Evolutionary conservation across 192 early-diverging fungal species (phyloP).

Genomic region (Coemansia sp.): DNA sequence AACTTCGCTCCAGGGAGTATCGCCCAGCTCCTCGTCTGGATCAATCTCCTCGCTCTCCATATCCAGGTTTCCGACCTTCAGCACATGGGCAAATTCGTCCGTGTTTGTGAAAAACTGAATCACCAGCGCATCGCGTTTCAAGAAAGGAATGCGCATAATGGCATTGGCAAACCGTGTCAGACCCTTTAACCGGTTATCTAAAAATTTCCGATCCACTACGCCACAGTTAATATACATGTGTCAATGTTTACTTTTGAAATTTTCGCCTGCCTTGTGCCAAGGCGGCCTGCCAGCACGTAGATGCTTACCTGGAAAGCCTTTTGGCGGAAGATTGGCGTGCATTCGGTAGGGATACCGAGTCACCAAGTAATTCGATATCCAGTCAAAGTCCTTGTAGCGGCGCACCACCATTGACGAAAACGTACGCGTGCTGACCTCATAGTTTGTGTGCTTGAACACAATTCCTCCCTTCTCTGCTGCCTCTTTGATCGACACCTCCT

Average conservation of each 20-base stretch:
- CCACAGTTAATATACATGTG: constrained; percentile 12
- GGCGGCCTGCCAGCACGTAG: background rate
- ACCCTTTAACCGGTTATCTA: constrained; percentile 56
- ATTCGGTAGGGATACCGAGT: constrained; percentile 81
- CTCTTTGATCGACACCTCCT: constrained; percentile 52
- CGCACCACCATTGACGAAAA: constrained; percentile 64
- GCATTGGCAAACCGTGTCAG: constrained; percentile 52
- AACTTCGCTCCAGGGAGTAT: constrained; percentile 33
- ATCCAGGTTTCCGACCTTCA: constrained; percentile 50
- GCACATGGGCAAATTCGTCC: constrained; percentile 49
- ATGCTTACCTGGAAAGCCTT: constrained; percentile 74
- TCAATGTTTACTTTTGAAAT: background rate
- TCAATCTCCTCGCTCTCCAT: constrained; percentile 50
- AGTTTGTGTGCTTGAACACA: constrained; percentile 84
- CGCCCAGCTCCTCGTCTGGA: constrained; percentile 30
- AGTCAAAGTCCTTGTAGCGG: constrained; percentile 90
- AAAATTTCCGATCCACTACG: constrained; percentile 57
- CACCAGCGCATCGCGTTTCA: constrained; percentile 47
- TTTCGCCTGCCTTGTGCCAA: background rate
- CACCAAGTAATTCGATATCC: constrained; percentile 75
- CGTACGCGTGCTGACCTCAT: constrained; percentile 69
- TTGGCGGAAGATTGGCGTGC: constrained; percentile 82
- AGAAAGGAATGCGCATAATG: constrained; percentile 49
- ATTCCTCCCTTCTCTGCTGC: constrained; percentile 58
- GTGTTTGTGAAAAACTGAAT: constrained; percentile 55